A percentile compares a stretch with the other conserved stretches of the same genome.
These are phyloP conservation scores for Lunularia cruciata DNA, from an alignment of 225 moss, liverwort and hornwort species.

Conservation along the genomic window DNA sequence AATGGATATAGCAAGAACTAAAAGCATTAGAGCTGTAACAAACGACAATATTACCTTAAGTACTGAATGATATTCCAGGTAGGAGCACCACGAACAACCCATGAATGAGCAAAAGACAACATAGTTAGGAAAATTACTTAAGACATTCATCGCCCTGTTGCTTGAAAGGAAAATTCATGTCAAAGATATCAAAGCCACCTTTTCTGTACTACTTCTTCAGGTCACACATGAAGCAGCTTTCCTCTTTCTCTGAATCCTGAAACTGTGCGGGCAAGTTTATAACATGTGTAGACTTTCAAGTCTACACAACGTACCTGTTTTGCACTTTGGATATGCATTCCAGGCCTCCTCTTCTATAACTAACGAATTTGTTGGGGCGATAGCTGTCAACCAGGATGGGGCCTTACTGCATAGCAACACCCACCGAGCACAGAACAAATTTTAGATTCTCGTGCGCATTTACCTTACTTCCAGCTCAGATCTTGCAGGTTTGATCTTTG, in stretches of 20 bases:
- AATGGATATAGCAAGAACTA: neutral
- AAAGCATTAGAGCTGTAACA: neutral
- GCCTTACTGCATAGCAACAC: slow-evolving; percentile 61
- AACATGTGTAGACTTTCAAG: too few species aligned
- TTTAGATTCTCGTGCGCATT: neutral
- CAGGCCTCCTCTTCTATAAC: slow-evolving; percentile 95
- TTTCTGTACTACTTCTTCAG: too few species aligned
- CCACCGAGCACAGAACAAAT: neutral
- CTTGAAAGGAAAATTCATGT: too few species aligned
- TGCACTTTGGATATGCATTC: slow-evolving; percentile 96
- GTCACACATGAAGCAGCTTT: too few species aligned
- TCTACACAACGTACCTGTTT: too few species aligned
- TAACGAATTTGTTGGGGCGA: slow-evolving; percentile 67
- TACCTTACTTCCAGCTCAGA: neutral
- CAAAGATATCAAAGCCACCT: too few species aligned
- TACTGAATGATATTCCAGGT: slow-evolving; percentile 37
- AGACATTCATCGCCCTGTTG: too few species aligned
- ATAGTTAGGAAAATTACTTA: neutral
- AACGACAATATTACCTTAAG: slow-evolving; percentile 54
- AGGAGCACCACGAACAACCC: slow-evolving; percentile 1
- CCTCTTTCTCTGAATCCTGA: too few species aligned
- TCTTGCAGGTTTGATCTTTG: too few species aligned
- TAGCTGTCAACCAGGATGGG: slow-evolving; percentile 79
- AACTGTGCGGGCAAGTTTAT: too few species aligned
- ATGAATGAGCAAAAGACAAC: too few species aligned